Percentiles rank a stretch among this genome's conserved stretches.
phyloP scores from a whole-genome alignment of 1,139 yeast species.

The Pichia sp. region DNA sequence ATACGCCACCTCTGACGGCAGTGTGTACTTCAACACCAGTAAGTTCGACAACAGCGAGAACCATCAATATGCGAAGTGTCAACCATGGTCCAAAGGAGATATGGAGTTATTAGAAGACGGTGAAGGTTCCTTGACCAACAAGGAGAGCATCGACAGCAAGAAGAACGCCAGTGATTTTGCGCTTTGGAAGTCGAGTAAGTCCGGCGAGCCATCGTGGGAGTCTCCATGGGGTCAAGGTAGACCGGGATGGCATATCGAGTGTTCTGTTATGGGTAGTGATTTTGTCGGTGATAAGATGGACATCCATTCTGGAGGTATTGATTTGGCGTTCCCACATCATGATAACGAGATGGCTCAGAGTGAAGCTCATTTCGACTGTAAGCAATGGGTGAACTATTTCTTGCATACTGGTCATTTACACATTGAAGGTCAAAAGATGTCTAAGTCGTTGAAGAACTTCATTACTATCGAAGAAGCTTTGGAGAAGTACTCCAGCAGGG shows the following conservation, averaged over 20 bases:
- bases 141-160: slow-evolving; percentile 47
- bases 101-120: slow-evolving; percentile 88
- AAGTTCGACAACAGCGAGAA: slow-evolving; percentile 69
- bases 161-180: slow-evolving; percentile 87
- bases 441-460: slow-evolving; percentile 90
- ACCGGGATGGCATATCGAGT: slow-evolving; percentile 99
- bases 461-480: slow-evolving; percentile 94
- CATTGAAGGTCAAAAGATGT: slow-evolving; percentile 98
- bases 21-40: slow-evolving; percentile 91
- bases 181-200: slow-evolving; percentile 93
- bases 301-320: slow-evolving; percentile 97
- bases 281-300: slow-evolving; percentile 82
- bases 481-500: slow-evolving; percentile 66
- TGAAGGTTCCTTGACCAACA: slow-evolving; percentile 80
- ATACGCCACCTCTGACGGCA: slow-evolving; percentile 78
- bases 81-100: slow-evolving; percentile 97
- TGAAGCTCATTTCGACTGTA: slow-evolving; percentile 86
- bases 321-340: slow-evolving; percentile 98
- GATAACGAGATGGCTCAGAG: slow-evolving; percentile 98
- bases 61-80: slow-evolving; percentile 92
- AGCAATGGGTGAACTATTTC: slow-evolving; percentile 97
- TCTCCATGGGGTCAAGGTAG: slow-evolving; percentile 98
- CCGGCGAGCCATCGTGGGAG: slow-evolving; percentile 96
- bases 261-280: slow-evolving; percentile 98
- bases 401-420: slow-evolving; percentile 97